Evolutionary conservation across 768 basidiomycete genomes (phyloP).

Genomic region (Boletus barrowsii): DNA sequence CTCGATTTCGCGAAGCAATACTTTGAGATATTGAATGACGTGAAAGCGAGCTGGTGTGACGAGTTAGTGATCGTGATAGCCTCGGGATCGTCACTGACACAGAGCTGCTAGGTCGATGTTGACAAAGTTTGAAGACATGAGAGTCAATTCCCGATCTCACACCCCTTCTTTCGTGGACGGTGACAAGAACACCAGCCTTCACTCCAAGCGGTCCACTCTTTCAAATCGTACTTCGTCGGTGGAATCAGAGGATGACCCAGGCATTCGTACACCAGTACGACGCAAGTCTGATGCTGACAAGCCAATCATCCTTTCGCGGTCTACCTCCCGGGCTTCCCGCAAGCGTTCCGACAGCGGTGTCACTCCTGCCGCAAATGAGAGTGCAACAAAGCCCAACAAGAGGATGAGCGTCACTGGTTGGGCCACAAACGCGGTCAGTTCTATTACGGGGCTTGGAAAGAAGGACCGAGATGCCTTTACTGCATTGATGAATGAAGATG

Average conservation of each 20-base stretch:
- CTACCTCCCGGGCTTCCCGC: conserved; percentile 58
- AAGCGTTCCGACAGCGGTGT: conserved; percentile 60
- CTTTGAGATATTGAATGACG: conserved; percentile 67
- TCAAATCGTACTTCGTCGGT: conserved; percentile 20
- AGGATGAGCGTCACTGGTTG: conserved; percentile 43
- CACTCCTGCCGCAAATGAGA: conserved; percentile 36
- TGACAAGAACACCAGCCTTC: conserved; percentile 31
- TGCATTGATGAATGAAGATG: conserved; percentile 47
- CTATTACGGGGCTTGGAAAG: conserved; percentile 54
- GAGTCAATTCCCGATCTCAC: conserved; percentile 16
- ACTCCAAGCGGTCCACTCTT: conserved; percentile 32
- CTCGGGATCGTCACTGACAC: conserved; percentile 4
- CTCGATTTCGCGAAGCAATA: conserved; percentile 72
- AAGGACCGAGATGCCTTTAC: conserved; percentile 65
- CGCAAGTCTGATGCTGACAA: conserved; percentile 43
- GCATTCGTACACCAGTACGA: conserved; percentile 24
- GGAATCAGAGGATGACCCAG: conserved; percentile 39
- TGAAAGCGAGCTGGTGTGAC: conserved; percentile 64
- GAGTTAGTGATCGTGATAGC: conserved; percentile 41
- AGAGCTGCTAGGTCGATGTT: conserved; percentile 27
- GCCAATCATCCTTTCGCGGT: conserved; percentile 50
- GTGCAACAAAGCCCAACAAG: conserved; percentile 37
- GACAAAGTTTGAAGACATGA: conserved; percentile 25
- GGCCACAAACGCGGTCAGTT: conserved; percentile 64
- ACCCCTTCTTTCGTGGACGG: conserved; percentile 18